Conservation (phyloP, 306 rosid genomes). For the Clitoria ternatea region DNA sequence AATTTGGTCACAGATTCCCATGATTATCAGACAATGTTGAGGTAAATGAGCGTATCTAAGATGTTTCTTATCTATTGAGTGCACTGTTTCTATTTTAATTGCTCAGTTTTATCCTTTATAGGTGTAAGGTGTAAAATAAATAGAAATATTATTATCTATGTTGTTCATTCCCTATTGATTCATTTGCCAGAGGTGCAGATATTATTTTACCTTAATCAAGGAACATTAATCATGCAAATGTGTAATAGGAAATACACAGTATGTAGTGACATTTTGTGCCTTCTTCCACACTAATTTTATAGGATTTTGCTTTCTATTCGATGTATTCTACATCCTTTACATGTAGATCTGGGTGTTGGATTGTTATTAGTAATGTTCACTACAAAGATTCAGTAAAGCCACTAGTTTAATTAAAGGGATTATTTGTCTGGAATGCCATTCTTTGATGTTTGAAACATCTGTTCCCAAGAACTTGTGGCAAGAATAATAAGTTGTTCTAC, state of each 20-base stretch:
- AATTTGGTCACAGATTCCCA: slow-evolving; percentile 54
- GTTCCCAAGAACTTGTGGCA: background rate
- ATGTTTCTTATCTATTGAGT: background rate
- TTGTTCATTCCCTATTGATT: slow-evolving; percentile 10
- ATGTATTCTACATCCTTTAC: slow-evolving; percentile 2
- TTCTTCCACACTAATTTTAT: slow-evolving; percentile 13
- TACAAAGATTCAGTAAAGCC: background rate
- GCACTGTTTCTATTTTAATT: slow-evolving; percentile 7
- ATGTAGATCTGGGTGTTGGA: background rate
- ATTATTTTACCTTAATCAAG: slow-evolving; percentile 2
- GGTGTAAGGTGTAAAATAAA: background rate
- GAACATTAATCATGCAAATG: background rate
- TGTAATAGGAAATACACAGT: background rate
- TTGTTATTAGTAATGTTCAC: background rate
- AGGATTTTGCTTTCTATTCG: background rate
- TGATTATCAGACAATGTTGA: slow-evolving; percentile 89
- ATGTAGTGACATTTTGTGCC: slow-evolving; percentile 5
- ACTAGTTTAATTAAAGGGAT: slow-evolving; percentile 3
- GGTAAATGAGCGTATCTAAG: slow-evolving; percentile 39
- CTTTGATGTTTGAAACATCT: background rate
- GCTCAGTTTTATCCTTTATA: slow-evolving; percentile 8
- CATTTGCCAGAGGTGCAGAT: background rate
- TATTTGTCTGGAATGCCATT: background rate
- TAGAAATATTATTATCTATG: background rate
- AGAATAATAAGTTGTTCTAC: background rate